Evolutionary conservation across 805 yeast genomes (phyloP).

Genomic region (Lipomyces spencermartinsiae): DNA sequence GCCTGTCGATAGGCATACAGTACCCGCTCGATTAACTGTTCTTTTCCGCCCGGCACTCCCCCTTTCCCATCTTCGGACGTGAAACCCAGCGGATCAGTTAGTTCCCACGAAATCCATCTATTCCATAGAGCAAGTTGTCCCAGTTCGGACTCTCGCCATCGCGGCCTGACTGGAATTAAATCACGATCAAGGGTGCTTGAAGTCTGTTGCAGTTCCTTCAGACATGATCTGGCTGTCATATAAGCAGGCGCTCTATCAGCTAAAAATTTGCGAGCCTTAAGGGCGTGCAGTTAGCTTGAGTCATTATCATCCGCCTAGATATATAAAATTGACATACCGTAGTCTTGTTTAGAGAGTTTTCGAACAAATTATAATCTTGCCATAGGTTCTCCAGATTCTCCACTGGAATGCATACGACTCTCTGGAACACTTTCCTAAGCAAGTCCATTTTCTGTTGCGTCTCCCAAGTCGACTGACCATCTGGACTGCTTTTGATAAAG

Average conservation of each 20-base stretch:
- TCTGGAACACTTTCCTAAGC: slow-evolving; percentile 73
- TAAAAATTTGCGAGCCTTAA: slow-evolving; percentile 74
- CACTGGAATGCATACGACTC: slow-evolving; percentile 76
- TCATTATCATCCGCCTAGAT: background rate
- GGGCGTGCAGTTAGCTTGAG: background rate
- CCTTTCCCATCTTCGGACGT: slow-evolving; percentile 47
- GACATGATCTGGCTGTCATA: slow-evolving; percentile 83
- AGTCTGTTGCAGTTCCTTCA: slow-evolving; percentile 69
- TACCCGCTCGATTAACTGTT: slow-evolving; percentile 60
- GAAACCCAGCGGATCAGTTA: slow-evolving; percentile 68
- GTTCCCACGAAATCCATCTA: slow-evolving; percentile 82
- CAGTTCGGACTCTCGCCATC: slow-evolving; percentile 41
- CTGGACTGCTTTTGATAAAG: slow-evolving; percentile 74
- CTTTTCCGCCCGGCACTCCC: slow-evolving; percentile 39
- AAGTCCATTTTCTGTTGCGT: slow-evolving; percentile 79
- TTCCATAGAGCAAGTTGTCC: slow-evolving; percentile 65
- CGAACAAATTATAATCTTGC: slow-evolving; percentile 83
- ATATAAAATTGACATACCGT: slow-evolving; percentile 47
- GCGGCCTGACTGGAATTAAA: slow-evolving; percentile 36
- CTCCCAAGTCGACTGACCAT: slow-evolving; percentile 69
- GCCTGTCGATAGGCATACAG: slow-evolving; percentile 77
- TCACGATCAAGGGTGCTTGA: slow-evolving; percentile 56
- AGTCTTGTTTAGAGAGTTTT: slow-evolving; percentile 71
- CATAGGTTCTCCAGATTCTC: slow-evolving; percentile 77
- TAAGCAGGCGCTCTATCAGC: slow-evolving; percentile 82